A percentile compares a stretch with the other conserved stretches of the same genome.
These are phyloP conservation scores for Fragilariopsis cylindrus DNA, from an alignment of 108 stramenopile species.

Conservation along the genomic window DNA sequence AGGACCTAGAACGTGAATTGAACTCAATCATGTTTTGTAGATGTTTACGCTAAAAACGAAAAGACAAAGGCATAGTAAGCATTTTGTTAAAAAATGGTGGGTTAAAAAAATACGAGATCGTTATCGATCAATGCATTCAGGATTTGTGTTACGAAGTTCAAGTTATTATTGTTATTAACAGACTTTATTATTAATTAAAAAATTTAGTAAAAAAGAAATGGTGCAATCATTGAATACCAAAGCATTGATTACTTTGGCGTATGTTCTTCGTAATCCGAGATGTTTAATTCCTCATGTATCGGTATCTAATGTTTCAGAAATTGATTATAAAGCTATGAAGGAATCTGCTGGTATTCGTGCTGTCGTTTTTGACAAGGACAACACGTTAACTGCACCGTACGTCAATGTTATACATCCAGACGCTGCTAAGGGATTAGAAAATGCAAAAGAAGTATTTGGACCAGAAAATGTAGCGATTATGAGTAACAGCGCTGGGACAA, in stretches of 20 bases:
- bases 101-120: too few species aligned
- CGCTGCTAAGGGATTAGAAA: conserved; percentile 58
- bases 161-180: too few species aligned
- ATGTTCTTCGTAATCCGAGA: conserved; percentile 71
- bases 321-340: conserved; percentile 75
- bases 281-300: conserved; percentile 78
- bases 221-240: conserved; percentile 88
- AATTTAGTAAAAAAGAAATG: conserved; percentile 38
- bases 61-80: too few species aligned
- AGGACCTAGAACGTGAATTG: too few species aligned
- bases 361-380: conserved; percentile 93
- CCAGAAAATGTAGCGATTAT: conserved; percentile 77
- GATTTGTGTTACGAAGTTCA: too few species aligned
- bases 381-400: conserved; percentile 94
- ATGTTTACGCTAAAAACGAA: too few species aligned
- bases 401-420: conserved; percentile 51
- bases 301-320: conserved; percentile 69
- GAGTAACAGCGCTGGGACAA: conserved; percentile 92
- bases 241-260: conserved; percentile 75
- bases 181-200: too few species aligned
- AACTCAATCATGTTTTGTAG: too few species aligned
- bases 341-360: conserved; percentile 78
- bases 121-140: too few species aligned
- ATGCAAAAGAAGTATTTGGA: conserved; percentile 78
- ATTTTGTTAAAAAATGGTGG: too few species aligned